Percentiles rank a stretch among this genome's conserved stretches.
Evolutionary conservation across 208 protist species (phyloP).

Genomic region (Borovskyia barvae): DNA sequence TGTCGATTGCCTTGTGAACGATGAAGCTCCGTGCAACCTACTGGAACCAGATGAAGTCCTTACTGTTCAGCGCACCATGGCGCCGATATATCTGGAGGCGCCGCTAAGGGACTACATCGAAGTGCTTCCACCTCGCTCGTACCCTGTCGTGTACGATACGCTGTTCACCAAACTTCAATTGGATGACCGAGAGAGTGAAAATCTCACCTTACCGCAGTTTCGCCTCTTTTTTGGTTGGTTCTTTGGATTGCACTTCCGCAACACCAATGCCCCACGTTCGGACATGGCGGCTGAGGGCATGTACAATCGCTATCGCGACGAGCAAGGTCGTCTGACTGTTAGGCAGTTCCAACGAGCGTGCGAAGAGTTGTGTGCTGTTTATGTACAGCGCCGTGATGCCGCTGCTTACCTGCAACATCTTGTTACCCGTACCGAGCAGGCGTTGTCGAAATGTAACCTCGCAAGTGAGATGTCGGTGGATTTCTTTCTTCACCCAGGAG

Average conservation of each 20-base stretch:
- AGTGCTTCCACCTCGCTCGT: conserved; percentile 23
- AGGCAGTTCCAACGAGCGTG: conserved; percentile 55
- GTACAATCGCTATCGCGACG: conserved; percentile 50
- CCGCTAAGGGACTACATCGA: conserved; percentile 57
- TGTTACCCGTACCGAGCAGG: conserved; percentile 24
- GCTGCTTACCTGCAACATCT: conserved; percentile 51
- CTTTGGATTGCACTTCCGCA: conserved; percentile 55
- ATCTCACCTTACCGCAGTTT: conserved; percentile 48
- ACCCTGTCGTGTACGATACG: conserved; percentile 53
- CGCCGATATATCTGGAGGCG: conserved; percentile 34
- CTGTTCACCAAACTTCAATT: conserved; percentile 37
- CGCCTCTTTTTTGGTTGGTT: conserved; percentile 78
- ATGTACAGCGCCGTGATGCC: conserved; percentile 44
- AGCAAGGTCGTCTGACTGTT: conserved; percentile 36
- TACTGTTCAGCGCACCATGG: conserved; percentile 31
- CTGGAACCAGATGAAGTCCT: conserved; percentile 53
- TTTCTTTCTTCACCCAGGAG: conserved; percentile 35
- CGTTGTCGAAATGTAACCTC: background rate
- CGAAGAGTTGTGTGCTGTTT: conserved; percentile 44
- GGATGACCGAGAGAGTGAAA: background rate
- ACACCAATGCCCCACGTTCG: conserved; percentile 45
- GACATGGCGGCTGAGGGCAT: conserved; percentile 49
- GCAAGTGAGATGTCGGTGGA: background rate
- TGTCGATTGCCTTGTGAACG: conserved; percentile 65
- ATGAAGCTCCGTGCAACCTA: conserved; percentile 61